Evolutionary conservation across 768 basidiomycete species (phyloP), one percentile per base, ranked within the genome.

Genomic region (Suillus subalutaceus): DNA sequence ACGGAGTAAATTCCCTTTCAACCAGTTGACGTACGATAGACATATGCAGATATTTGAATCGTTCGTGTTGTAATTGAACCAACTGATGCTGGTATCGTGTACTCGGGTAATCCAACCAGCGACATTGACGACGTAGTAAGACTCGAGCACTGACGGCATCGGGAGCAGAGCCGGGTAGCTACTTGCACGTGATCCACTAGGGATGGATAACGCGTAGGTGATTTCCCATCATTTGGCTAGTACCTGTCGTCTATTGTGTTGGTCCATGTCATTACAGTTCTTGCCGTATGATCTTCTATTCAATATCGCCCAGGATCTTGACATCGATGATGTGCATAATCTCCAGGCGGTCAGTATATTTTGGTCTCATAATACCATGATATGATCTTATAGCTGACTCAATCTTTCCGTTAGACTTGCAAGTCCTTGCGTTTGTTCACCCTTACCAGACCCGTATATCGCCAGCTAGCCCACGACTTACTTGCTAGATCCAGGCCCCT

Each of bases 241-340:
- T 26, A 26, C 18, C 18, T 8, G 23, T 59, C 15, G 38, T 58
- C n/a, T 26, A 18, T 26, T 30, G 58, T 43, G 10, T 12, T 43
- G 32, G 32, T 35, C 41, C 66, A 77, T 79, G 72, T 77, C 78
- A 15, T 72, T 84, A 61, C 73, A 75, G 66, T 80, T 78, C 6
- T 79, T 92, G 23, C 90, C 90, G 0, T 90, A 90, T 75, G 90
- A 92, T 79, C 79, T 91, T 23, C 74, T 92, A 53, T 82, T 91
- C 64, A 88, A 89, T 78, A 85, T 92, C 74, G 84, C 88, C 6
- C 82, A 81, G 52, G 85, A 86, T 76, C 83, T 91, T 40, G 82
- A 88, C 68, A 77, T 88, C 70, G 77, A 76, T 56, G 90, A 91
- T 75, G 80, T 91, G 23, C 84, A 86, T 73, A 75, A 83, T 57